These are phyloP conservation scores for Kodamaea sp. DNA, from an alignment of 1,139 yeast genomes.

Conservation along the genomic window DNA sequence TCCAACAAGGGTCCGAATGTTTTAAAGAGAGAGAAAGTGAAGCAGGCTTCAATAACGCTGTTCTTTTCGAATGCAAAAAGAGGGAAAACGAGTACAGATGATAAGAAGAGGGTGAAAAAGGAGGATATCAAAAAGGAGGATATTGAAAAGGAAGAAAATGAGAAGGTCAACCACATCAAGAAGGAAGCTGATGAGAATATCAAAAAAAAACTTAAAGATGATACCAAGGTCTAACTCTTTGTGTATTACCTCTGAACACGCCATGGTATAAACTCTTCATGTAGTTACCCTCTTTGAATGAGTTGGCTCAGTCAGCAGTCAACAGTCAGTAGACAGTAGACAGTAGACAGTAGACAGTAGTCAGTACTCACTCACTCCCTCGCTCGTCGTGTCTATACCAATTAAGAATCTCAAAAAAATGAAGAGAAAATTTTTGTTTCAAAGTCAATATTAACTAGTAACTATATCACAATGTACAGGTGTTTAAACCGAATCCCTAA, in stretches of 20 bases:
- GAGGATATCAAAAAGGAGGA: background rate
- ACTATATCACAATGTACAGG: constrained; percentile 1
- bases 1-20: constrained; percentile 12
- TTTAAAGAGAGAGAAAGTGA: constrained; percentile 16
- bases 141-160: background rate
- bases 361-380: too few relatives aligned
- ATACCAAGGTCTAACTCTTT: too few relatives aligned
- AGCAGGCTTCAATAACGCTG: constrained; percentile 25
- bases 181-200: background rate
- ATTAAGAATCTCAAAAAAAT: background rate
- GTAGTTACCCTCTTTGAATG: too few relatives aligned
- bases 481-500: background rate
- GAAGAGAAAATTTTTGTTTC: background rate
- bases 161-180: background rate
- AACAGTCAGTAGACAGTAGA: too few relatives aligned
- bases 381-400: background rate
- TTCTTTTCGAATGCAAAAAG: constrained; percentile 20
- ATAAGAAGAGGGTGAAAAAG: background rate
- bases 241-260: too few relatives aligned
- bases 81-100: background rate
- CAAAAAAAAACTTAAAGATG: too few relatives aligned
- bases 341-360: too few relatives aligned
- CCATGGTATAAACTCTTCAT: too few relatives aligned
- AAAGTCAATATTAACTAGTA: background rate
- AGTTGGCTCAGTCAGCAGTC: too few relatives aligned